A percentile compares a stretch with the other conserved stretches of the same genome.
phyloP scores from a whole-genome alignment of 2,329 filamentous ascomycete species.

The Verticillium tricorpus region DNA sequence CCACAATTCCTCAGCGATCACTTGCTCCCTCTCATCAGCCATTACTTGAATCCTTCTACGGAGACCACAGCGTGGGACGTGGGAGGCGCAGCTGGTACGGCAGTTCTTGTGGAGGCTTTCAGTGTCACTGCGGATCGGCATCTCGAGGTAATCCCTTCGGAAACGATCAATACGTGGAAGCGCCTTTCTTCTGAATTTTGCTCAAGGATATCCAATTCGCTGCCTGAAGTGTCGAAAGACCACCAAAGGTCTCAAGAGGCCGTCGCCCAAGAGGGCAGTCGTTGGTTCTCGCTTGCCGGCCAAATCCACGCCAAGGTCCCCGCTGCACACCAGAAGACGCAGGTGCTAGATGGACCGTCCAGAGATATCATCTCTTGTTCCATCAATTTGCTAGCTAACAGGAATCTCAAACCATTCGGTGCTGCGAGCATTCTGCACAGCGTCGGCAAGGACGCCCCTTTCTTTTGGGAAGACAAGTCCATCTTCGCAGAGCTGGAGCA shows the following conservation, averaged over 20 bases:
- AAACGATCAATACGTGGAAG: slow-evolving; percentile 57
- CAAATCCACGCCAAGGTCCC: slow-evolving; percentile 33
- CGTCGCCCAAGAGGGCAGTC: slow-evolving; percentile 60
- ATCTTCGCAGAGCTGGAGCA: slow-evolving; percentile 31
- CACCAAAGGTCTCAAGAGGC: slow-evolving; percentile 67
- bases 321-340: slow-evolving; percentile 19
- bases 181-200: slow-evolving; percentile 58
- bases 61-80: slow-evolving; percentile 29
- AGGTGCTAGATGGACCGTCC: slow-evolving; percentile 24
- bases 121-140: slow-evolving; percentile 35
- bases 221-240: slow-evolving; percentile 77
- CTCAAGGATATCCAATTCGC: slow-evolving; percentile 64
- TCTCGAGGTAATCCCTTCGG: slow-evolving; percentile 36
- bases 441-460: slow-evolving; percentile 22
- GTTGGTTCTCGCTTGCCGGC: slow-evolving; percentile 60
- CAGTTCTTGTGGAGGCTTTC: slow-evolving; percentile 43
- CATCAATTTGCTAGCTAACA: slow-evolving; percentile 38
- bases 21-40: slow-evolving; percentile 49
- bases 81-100: slow-evolving; percentile 22
- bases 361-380: slow-evolving; percentile 17
- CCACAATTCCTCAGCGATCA: slow-evolving; percentile 40
- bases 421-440: slow-evolving; percentile 40
- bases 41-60: slow-evolving; percentile 44
- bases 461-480: slow-evolving; percentile 32
- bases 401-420: slow-evolving; percentile 55